A percentile compares a stretch with the other conserved stretches of the same genome.
Evolutionary conservation across 2,329 filamentous ascomycete genomes (phyloP).

Genomic region (Paecilomyces niveus): DNA sequence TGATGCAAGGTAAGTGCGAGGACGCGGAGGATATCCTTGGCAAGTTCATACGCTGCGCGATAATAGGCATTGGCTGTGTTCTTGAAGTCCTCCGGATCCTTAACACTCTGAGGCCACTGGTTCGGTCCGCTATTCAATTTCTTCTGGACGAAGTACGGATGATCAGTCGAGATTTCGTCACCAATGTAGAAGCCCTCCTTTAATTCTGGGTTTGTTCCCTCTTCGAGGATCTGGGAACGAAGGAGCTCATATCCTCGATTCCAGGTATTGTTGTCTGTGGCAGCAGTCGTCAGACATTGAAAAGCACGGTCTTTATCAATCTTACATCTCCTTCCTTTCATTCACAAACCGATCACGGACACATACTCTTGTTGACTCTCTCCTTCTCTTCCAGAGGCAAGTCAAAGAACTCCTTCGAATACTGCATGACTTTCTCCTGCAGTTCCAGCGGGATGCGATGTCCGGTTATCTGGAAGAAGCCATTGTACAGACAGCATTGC

Average conservation of each 20-base stretch:
- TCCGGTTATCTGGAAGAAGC: slow-evolving; percentile 42
- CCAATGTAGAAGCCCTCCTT: slow-evolving; percentile 41
- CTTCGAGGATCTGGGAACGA: slow-evolving; percentile 36
- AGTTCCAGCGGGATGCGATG: slow-evolving; percentile 33
- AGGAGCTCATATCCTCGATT: slow-evolving; percentile 40
- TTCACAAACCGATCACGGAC: neutral
- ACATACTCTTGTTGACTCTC: slow-evolving; percentile 24
- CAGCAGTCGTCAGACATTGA: neutral
- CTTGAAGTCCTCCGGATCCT: slow-evolving; percentile 25
- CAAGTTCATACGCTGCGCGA: slow-evolving; percentile 28
- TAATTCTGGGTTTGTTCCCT: slow-evolving; percentile 35
- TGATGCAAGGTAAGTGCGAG: slow-evolving; percentile 36
- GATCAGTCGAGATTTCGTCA: slow-evolving; percentile 31
- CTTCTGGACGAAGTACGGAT: slow-evolving; percentile 31
- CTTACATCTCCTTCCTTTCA: neutral
- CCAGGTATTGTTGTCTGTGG: slow-evolving; percentile 29
- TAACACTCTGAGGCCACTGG: slow-evolving; percentile 27
- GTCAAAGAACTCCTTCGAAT: slow-evolving; percentile 35
- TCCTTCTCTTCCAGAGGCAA: slow-evolving; percentile 37
- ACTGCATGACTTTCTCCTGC: slow-evolving; percentile 31
- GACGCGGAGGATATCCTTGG: slow-evolving; percentile 35
- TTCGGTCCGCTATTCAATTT: slow-evolving; percentile 36
- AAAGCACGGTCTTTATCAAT: neutral
- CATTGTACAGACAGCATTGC: slow-evolving; percentile 7
- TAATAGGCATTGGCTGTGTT: slow-evolving; percentile 36